phyloP scores from a whole-genome alignment of 768 basidiomycete genomes.

The Tricholoma matsutake region DNA sequence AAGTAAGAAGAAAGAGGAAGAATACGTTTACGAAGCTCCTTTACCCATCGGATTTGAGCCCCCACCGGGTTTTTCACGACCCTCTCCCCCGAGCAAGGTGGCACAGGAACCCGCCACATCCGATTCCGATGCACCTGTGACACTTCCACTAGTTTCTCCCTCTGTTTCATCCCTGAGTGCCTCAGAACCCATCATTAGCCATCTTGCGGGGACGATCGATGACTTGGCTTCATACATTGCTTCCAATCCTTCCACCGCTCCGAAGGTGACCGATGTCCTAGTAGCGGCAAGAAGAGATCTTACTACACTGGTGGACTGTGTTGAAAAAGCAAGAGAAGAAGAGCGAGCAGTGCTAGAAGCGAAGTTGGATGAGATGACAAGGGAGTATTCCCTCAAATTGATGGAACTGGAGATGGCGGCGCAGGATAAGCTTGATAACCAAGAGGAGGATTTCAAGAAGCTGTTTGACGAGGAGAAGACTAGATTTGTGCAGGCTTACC shows the following conservation, averaged over 20 bases:
- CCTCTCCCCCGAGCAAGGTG: slow-evolving; percentile 47
- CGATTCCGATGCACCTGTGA: slow-evolving; percentile 24
- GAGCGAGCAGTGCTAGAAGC: slow-evolving; percentile 64
- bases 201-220: slow-evolving; percentile 92
- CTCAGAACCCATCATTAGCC: slow-evolving; percentile 89
- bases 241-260: slow-evolving; percentile 62
- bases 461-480: slow-evolving; percentile 77
- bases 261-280: slow-evolving; percentile 71
- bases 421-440: slow-evolving; percentile 79
- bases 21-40: slow-evolving; percentile 59
- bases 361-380: slow-evolving; percentile 76
- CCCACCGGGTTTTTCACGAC: slow-evolving; percentile 81
- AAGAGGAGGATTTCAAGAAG: slow-evolving; percentile 83
- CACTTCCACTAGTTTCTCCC: slow-evolving; percentile 79
- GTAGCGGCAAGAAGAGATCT: slow-evolving; percentile 81
- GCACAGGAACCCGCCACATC: slow-evolving; percentile 22
- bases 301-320: slow-evolving; percentile 67
- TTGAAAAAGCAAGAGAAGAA: slow-evolving; percentile 77
- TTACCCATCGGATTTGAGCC: slow-evolving; percentile 94
- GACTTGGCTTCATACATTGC: slow-evolving; percentile 82
- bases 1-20: slow-evolving; percentile 16
- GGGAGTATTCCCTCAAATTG: slow-evolving; percentile 79
- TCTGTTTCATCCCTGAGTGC: slow-evolving; percentile 64
- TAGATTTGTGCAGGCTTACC: slow-evolving; percentile 72
- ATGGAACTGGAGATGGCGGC: slow-evolving; percentile 83